Conservation (phyloP, 345 rosid species). For the Rhodamnia rubescens region DNA sequence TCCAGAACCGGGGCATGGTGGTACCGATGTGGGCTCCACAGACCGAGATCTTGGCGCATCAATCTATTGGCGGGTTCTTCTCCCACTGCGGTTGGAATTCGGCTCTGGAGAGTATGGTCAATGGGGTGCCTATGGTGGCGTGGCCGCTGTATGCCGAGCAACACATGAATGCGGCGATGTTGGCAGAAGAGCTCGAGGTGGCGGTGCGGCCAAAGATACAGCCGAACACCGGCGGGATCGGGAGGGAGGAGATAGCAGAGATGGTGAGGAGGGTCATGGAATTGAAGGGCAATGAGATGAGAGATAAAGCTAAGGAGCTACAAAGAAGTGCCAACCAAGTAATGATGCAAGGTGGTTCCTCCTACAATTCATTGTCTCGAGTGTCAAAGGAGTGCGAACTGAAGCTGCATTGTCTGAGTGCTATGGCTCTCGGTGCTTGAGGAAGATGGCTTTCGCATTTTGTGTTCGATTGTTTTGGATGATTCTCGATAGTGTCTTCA, state of each 20-base stretch:
- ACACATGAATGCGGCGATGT: slow-evolving; percentile 36
- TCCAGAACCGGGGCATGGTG: slow-evolving; percentile 21
- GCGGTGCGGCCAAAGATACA: slow-evolving; percentile 19
- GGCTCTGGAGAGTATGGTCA: slow-evolving; percentile 32
- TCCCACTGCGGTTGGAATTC: slow-evolving; percentile 84
- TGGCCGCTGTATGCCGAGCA: slow-evolving; percentile 61
- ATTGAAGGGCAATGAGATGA: slow-evolving; percentile 25
- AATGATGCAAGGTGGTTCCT: slow-evolving; percentile 19
- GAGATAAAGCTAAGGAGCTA: slow-evolving; percentile 24
- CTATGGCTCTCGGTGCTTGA: slow-evolving; percentile 2
- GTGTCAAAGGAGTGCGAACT: slow-evolving; percentile 12
- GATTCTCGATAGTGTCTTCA: background rate
- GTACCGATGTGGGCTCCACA: slow-evolving; percentile 58
- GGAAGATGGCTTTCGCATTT: background rate
- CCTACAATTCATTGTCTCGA: slow-evolving; percentile 14
- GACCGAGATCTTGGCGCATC: slow-evolving; percentile 34
- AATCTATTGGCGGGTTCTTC: slow-evolving; percentile 52
- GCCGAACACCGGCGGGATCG: slow-evolving; percentile 8
- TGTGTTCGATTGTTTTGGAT: background rate
- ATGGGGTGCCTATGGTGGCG: slow-evolving; percentile 47
- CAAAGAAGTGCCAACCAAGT: slow-evolving; percentile 17
- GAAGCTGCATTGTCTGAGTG: background rate
- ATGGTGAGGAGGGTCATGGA: slow-evolving; percentile 38
- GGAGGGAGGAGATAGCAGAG: slow-evolving; percentile 31
- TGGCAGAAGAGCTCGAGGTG: slow-evolving; percentile 35